Conservation (phyloP, 2,329 filamentous ascomycete genomes). For the Trichoderma endophyticum region DNA sequence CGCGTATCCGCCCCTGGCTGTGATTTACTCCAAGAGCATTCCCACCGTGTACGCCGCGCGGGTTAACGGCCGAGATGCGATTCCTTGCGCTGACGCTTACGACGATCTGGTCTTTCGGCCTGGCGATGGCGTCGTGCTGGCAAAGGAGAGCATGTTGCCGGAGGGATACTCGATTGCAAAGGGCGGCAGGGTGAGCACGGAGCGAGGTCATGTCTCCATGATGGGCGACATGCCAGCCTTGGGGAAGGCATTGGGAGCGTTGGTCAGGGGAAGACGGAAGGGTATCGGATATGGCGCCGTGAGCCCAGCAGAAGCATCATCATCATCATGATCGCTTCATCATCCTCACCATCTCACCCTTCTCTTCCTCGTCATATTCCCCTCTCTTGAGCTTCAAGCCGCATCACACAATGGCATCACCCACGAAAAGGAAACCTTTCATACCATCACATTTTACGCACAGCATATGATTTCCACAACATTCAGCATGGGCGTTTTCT, state of each 20-base stretch:
- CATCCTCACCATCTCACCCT: not conserved
- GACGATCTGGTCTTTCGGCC: constrained; percentile 83
- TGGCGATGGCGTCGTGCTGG: constrained; percentile 86
- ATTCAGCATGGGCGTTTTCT: not conserved
- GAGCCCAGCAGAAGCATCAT: not conserved
- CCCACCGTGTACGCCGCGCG: constrained; percentile 82
- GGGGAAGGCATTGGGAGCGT: constrained; percentile 67
- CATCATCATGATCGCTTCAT: not conserved
- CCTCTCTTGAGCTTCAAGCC: not conserved
- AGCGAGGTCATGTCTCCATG: constrained; percentile 83
- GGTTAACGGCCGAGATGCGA: constrained; percentile 69
- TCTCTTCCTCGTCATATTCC: not conserved
- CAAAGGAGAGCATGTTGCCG: constrained; percentile 80
- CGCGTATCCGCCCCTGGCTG: constrained; percentile 73
- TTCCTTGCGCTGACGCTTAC: constrained; percentile 73
- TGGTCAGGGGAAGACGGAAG: constrained; percentile 64
- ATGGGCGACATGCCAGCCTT: constrained; percentile 81
- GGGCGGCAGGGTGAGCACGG: constrained; percentile 72
- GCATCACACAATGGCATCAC: not conserved
- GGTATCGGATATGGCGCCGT: constrained; percentile 58
- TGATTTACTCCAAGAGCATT: constrained; percentile 83
- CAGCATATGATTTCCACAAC: not conserved
- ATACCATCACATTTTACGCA: not conserved
- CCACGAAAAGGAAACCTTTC: not conserved
- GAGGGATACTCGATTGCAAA: constrained; percentile 71